Percentiles rank a stretch among this genome's conserved stretches.
Conservation (phyloP, 257 asterid species). For the Solanum paucissectum region DNA sequence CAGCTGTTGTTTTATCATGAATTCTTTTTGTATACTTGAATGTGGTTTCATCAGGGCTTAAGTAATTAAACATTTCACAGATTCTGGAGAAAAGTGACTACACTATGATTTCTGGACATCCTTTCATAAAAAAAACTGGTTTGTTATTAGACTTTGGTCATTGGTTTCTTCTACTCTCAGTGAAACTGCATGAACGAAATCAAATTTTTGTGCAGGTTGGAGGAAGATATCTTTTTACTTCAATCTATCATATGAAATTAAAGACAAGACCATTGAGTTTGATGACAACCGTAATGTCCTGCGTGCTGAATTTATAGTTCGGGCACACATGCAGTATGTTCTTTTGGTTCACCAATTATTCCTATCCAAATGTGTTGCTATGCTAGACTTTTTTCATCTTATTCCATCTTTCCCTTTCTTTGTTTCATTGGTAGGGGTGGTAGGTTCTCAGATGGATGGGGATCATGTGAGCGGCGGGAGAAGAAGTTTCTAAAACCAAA, state of each 20-base stretch:
- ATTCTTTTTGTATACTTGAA: not conserved
- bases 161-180: not conserved
- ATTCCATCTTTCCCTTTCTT: not conserved
- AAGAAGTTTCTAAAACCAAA: slow-evolving; percentile 83
- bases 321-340: slow-evolving; percentile 91
- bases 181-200: not conserved
- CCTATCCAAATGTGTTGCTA: not conserved
- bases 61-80: slow-evolving; percentile 22
- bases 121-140: slow-evolving; percentile 82
- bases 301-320: slow-evolving; percentile 86
- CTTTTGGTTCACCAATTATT: not conserved
- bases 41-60: not conserved
- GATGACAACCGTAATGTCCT: slow-evolving; percentile 81
- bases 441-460: slow-evolving; percentile 98
- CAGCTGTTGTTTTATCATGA: not conserved
- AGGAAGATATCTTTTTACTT: slow-evolving; percentile 97
- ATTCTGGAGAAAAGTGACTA: slow-evolving; percentile 89
- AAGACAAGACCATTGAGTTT: slow-evolving; percentile 87
- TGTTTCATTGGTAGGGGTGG: slow-evolving; percentile 51
- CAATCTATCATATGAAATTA: slow-evolving; percentile 85
- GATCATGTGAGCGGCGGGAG: slow-evolving; percentile 90
- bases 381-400: not conserved
- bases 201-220: slow-evolving; percentile 45
- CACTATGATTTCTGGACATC: slow-evolving; percentile 59
- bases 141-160: not conserved